These are phyloP conservation scores for Nymphaea thermarum DNA, from an alignment of 164 flowering plant species.

Conservation along the genomic window DNA sequence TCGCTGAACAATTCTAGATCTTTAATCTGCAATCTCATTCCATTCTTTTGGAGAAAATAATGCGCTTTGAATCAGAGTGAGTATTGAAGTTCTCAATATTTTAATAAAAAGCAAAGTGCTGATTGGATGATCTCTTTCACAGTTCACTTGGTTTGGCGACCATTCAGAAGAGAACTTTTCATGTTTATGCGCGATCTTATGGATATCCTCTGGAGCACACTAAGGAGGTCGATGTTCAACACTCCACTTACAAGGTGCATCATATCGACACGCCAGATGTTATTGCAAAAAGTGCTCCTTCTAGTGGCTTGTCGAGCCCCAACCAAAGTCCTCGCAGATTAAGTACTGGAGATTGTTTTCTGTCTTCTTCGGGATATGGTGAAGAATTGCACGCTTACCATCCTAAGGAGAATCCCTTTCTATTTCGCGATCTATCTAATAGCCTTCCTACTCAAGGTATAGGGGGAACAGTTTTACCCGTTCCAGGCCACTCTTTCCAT, in stretches of 20 bases:
- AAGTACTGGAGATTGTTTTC: constrained; percentile 19
- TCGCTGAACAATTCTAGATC: no score
- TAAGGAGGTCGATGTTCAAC: neutral
- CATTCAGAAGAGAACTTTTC: neutral
- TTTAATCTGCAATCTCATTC: no score
- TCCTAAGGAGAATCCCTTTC: constrained; percentile 41
- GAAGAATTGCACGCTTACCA: constrained; percentile 42
- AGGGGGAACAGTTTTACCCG: constrained; percentile 20
- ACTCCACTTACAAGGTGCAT: neutral
- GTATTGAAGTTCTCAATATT: neutral
- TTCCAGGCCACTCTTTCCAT: constrained; percentile 43
- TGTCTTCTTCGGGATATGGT: constrained; percentile 13
- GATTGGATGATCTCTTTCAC: neutral
- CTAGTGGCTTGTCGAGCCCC: constrained; percentile 55
- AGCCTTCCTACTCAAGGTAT: constrained; percentile 27
- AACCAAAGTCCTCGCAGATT: constrained; percentile 42
- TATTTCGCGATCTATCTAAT: constrained; percentile 10
- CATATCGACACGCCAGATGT: constrained; percentile 3
- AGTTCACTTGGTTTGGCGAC: neutral
- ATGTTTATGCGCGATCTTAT: neutral
- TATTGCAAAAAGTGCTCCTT: constrained; percentile 52
- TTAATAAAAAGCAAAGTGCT: neutral
- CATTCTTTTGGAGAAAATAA: no score
- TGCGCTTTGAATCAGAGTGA: no score
- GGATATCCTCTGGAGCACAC: neutral